A percentile compares a stretch with the other conserved stretches of the same genome.
These are phyloP conservation scores for Globisporangium rhizosaccharum DNA, from an alignment of 352 stramenopile genomes.

Conservation along the genomic window DNA sequence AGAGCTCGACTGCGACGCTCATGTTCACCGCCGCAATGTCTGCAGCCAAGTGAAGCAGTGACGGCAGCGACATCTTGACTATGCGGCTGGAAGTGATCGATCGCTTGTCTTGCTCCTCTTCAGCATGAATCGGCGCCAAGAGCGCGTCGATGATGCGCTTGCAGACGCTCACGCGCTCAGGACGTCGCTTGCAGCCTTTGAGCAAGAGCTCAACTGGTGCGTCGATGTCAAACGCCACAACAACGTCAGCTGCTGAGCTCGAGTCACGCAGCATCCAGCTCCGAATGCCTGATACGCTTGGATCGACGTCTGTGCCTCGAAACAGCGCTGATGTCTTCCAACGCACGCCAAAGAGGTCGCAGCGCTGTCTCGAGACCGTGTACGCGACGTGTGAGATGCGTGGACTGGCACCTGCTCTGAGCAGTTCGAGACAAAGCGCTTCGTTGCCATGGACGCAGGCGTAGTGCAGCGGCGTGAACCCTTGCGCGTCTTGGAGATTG, in stretches of 20 bases:
- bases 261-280: neutral
- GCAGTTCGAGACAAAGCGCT: slow-evolving; percentile 23
- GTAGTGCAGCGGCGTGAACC: slow-evolving; percentile 57
- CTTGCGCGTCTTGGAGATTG: slow-evolving; percentile 34
- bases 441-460: slow-evolving; percentile 32
- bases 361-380: slow-evolving; percentile 6
- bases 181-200: slow-evolving; percentile 12
- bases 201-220: slow-evolving; percentile 21
- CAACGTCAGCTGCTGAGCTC: neutral
- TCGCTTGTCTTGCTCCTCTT: neutral
- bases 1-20: slow-evolving; percentile 50
- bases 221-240: slow-evolving; percentile 19
- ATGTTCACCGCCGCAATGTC: slow-evolving; percentile 37
- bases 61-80: slow-evolving; percentile 20
- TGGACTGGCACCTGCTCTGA: slow-evolving; percentile 22
- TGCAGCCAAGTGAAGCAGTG: slow-evolving; percentile 46
- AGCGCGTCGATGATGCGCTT: slow-evolving; percentile 12
- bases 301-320: neutral
- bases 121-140: neutral
- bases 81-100: neutral
- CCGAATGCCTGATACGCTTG: slow-evolving; percentile 5
- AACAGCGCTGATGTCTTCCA: slow-evolving; percentile 22
- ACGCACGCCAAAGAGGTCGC: slow-evolving; percentile 25
- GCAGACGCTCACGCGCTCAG: slow-evolving; percentile 5
- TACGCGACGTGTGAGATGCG: slow-evolving; percentile 21